Evolutionary conservation across 2,329 filamentous ascomycete genomes (phyloP).

Genomic region (Sphaerulina vaccinii): DNA sequence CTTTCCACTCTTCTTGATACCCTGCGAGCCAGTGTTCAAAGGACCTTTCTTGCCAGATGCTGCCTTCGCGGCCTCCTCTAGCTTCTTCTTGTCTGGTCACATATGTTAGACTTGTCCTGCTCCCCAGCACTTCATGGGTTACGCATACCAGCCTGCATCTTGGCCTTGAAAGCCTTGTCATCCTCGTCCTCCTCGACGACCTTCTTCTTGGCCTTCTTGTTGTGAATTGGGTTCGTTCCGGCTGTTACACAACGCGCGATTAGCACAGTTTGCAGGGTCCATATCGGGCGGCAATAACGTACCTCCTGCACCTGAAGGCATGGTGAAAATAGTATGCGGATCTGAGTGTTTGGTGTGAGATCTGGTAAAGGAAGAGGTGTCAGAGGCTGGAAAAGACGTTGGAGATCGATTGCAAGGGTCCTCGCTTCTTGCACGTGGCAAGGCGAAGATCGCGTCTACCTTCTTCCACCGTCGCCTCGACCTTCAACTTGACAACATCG

Average conservation of each 20-base stretch:
- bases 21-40: conserved; percentile 76
- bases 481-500: background rate
- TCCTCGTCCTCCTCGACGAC: conserved; percentile 82
- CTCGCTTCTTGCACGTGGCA: background rate
- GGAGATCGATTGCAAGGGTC: background rate
- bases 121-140: background rate
- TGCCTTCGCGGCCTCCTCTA: conserved; percentile 82
- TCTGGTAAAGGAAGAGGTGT: background rate
- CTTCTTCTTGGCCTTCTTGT: conserved; percentile 83
- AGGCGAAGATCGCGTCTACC: background rate
- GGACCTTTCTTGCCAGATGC: conserved; percentile 88
- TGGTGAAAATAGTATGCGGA: conserved; percentile 30
- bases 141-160: conserved; percentile 80
- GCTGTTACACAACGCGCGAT: conserved; percentile 37
- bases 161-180: conserved; percentile 76
- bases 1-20: conserved; percentile 98
- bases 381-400: background rate
- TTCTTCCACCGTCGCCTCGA: too few species aligned
- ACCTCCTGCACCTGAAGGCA: conserved; percentile 54
- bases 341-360: background rate
- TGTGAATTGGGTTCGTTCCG: conserved; percentile 56
- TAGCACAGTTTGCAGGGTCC: background rate
- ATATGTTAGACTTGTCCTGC: background rate
- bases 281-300: conserved; percentile 25
- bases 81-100: conserved; percentile 60